phyloP scores from a whole-genome alignment of 2,329 filamentous ascomycete species.

The Capronia epimyces region DNA sequence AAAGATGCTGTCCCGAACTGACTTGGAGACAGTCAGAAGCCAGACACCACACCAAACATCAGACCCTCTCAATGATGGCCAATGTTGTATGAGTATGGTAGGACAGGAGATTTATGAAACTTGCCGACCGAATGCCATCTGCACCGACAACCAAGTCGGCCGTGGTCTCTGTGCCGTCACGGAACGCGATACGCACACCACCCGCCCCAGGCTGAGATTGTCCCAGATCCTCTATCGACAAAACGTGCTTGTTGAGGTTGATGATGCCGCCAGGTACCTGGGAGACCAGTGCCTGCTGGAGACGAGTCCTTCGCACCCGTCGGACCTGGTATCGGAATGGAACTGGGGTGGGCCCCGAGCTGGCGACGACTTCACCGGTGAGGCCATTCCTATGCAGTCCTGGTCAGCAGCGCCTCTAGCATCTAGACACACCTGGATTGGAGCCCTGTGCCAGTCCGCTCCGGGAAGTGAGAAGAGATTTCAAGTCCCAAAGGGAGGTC shows the following conservation, averaged over 20 bases:
- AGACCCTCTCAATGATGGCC: too few species aligned
- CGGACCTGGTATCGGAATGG: constrained; percentile 27
- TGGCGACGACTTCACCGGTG: constrained; percentile 30
- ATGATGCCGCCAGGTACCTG: constrained; percentile 44
- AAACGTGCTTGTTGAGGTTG: constrained; percentile 44
- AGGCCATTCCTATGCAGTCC: constrained; percentile 35
- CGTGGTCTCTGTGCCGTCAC: constrained; percentile 39
- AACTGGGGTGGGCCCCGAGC: constrained; percentile 12
- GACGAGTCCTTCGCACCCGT: constrained; percentile 34
- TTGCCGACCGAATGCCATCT: constrained; percentile 31
- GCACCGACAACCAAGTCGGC: constrained; percentile 32
- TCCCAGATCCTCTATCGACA: constrained; percentile 36
- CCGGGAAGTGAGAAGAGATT: background rate
- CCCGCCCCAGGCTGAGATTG: too few species aligned
- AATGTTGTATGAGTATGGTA: too few species aligned
- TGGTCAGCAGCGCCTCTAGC: too few species aligned
- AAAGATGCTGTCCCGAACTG: constrained; percentile 41
- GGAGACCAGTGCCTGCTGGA: constrained; percentile 48
- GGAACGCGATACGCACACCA: constrained; percentile 43
- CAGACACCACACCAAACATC: background rate
- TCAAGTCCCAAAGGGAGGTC: background rate
- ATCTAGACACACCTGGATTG: too few species aligned
- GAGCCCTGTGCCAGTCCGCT: too few species aligned
- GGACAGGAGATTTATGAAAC: background rate
- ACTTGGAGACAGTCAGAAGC: constrained; percentile 28